Evolutionary conservation across 768 basidiomycete species (phyloP), one percentile per base, ranked within the genome.

Genomic region (Botryobasidium botryosum): DNA sequence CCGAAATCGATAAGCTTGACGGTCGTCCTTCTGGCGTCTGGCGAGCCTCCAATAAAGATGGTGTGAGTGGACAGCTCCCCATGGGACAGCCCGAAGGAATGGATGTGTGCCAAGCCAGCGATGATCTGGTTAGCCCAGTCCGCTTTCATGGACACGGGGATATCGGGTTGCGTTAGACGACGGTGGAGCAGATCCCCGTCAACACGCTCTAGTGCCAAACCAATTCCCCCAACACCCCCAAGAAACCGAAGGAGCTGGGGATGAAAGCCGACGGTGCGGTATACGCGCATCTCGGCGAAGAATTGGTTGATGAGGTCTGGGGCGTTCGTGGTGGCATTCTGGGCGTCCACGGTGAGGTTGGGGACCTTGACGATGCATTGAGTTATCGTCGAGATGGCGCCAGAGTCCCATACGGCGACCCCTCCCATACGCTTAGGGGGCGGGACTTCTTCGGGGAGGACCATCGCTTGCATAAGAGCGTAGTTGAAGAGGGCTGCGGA

Each of bases 1-100:
- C 84, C 84, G 59, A 87, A 87, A 56, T 87, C 84, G 48, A 87
- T 68, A 28, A 87, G 65, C 57, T 87, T 87, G 59, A 87, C 46
- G 42, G 56, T 62, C n/a, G n/a, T n/a, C n/a, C n/a, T n/a, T n/a
- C n/a, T n/a, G n/a, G n/a, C n/a, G n/a, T n/a, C n/a, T n/a, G n/a
- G n/a, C n/a, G n/a, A n/a, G n/a, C n/a, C n/a, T n/a, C n/a, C n/a
- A 17, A 79, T 80, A 36, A 85, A 79, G 6, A 87, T 67, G 56
- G 87, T 87, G 51, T 86, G 70, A 43, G 85, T 63, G 26, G 81
- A 84, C 23, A 87, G 61, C 56, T 87, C 84, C 3, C 84, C 84
- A 52, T 87, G 84, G 52, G 75, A 79, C 38, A 87, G 67, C 3
- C 77, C 69, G 57, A 75, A 80, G 17, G 75, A 71, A 57, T 87